Conservation (phyloP, 2,329 filamentous ascomycete genomes). For the Rhinocladiella similis region DNA sequence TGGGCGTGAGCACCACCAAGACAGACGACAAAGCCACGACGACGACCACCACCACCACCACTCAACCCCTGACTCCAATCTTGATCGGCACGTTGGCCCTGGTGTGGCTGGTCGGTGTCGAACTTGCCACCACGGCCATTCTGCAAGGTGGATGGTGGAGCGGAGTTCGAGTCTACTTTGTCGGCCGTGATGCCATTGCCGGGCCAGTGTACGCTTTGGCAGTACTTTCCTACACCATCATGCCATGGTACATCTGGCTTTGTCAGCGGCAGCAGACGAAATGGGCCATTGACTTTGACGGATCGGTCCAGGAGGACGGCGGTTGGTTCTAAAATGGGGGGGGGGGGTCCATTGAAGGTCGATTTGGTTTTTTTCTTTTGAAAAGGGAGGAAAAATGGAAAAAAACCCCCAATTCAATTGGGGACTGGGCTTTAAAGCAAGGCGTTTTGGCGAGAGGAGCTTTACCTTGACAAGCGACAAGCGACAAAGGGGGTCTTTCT, state of each 20-base stretch:
- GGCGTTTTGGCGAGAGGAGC: too few species aligned
- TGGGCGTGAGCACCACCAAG: too few species aligned
- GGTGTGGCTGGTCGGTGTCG: conserved; percentile 12
- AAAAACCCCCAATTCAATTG: too few species aligned
- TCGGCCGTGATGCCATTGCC: conserved; percentile 2
- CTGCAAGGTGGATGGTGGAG: conserved; percentile 6
- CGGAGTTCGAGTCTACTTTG: not conserved
- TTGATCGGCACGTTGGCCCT: conserved; percentile 8
- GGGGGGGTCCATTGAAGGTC: too few species aligned
- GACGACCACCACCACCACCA: too few species aligned
- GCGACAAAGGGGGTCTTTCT: too few species aligned
- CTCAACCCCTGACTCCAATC: not conserved
- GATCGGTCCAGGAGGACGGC: not conserved
- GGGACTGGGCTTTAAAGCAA: too few species aligned
- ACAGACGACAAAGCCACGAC: too few species aligned
- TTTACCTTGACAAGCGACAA: too few species aligned
- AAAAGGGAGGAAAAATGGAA: too few species aligned
- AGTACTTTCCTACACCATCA: conserved; percentile 11
- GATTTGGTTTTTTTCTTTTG: too few species aligned
- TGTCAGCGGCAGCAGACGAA: not conserved
- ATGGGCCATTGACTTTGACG: not conserved
- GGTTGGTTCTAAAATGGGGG: not conserved
- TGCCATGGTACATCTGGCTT: conserved; percentile 13
- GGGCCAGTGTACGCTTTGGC: conserved; percentile 5
- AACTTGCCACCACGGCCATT: conserved; percentile 1